Evolutionary conservation across 1,284 basidiomycete genomes (phyloP), one percentile per base, ranked within the genome.

Genomic region (Mycosarcoma maydis): DNA sequence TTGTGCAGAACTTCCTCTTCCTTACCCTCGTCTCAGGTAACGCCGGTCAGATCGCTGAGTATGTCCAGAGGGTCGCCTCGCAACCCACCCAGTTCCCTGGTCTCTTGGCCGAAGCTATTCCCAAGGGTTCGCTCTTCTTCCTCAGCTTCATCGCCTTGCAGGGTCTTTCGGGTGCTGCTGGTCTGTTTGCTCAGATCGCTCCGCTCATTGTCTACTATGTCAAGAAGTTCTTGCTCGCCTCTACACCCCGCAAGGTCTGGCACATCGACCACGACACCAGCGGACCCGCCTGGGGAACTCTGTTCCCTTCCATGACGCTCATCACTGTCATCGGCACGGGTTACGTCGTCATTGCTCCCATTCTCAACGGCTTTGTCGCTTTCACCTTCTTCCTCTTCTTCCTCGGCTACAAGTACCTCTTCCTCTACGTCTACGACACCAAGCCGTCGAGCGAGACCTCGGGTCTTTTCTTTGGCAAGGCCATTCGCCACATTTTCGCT

Each of bases 401-500:
- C 83, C 84, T 78, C 8, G 72, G 76, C 42, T 78, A 89, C 43
- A 92, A 92, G 73, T 84, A 84, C 74, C 74, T 82, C 39, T 83
- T 83, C 75, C 77, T 82, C 47, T 83, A 80, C 76, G 88, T 90
- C 34, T 81, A 78, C 78, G 90, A 93, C 68, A 89, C 91, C 78
- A 88, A 89, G 14, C 83, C 87, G 0, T 84, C 86, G 3, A 85
- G 84, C 46, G 95, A 99, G 72, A 98, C 95, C 0, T 94, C 93
- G 24, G 95, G 95, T 0, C 83, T 92, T 44, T 98, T 98, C 86
- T 98, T 95, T 86, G 94, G 94, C 40, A 92, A 90, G 83, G 95
- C 96, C 1, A 88, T 98, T 39, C 88, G 90, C 50, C 94, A 97
- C 77, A 81, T 95, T 37, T 97, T 98, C 75, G 91, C 93, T n/a